phyloP scores from a whole-genome alignment of 192 early-diverging fungal genomes.

The Linnemannia schmuckeri region DNA sequence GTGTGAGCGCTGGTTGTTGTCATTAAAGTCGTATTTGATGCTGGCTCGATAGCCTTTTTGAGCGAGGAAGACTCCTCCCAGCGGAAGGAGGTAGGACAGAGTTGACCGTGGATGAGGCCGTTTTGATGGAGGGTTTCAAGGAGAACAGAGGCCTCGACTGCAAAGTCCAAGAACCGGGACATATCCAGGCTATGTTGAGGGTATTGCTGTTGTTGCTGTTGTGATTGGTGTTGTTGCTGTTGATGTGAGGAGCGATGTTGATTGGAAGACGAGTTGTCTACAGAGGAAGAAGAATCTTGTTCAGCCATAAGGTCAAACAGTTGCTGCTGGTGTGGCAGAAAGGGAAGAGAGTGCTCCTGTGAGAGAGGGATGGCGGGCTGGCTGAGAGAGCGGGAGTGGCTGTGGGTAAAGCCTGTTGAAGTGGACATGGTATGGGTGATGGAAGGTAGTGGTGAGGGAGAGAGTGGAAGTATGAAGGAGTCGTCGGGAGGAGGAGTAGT shows the following conservation, averaged over 20 bases:
- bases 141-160: slow-evolving; percentile 38
- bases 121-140: slow-evolving; percentile 43
- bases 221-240: neutral
- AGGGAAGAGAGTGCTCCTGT: slow-evolving; percentile 17
- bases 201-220: neutral
- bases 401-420: neutral
- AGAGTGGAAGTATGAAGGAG: neutral
- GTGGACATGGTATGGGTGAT: neutral
- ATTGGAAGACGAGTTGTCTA: neutral
- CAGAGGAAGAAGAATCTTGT: neutral
- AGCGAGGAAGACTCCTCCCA: slow-evolving; percentile 43
- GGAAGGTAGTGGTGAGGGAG: slow-evolving; percentile 4
- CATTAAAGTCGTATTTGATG: neutral
- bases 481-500: neutral
- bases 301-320: slow-evolving; percentile 13
- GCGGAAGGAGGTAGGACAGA: slow-evolving; percentile 39
- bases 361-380: slow-evolving; percentile 10
- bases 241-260: neutral
- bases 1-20: neutral
- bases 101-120: slow-evolving; percentile 46
- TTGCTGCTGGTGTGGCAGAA: slow-evolving; percentile 12
- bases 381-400: slow-evolving; percentile 14
- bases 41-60: neutral
- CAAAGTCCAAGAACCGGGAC: slow-evolving; percentile 38
- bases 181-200: slow-evolving; percentile 27